Percentiles rank a stretch among this genome's conserved stretches.
Conservation (phyloP, 192 early-diverging fungal species). For the Dimargaris cristalligena region DNA sequence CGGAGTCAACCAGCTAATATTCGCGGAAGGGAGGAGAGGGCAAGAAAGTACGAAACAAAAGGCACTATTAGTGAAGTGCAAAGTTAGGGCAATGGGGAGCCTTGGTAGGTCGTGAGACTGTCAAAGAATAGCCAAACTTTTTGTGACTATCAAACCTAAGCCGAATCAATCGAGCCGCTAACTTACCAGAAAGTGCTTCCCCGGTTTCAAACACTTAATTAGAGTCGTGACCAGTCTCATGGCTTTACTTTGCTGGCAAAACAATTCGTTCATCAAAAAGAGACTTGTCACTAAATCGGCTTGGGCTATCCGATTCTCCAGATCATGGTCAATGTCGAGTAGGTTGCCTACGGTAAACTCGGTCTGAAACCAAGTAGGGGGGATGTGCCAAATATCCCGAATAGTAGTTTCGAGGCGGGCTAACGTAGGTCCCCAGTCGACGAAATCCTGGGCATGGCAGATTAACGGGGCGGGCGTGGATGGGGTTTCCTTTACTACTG, state of each 20-base stretch:
- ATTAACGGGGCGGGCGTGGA: constrained; percentile 11
- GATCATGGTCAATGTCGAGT: constrained; percentile 26
- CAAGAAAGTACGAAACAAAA: no score
- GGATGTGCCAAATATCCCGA: constrained; percentile 33
- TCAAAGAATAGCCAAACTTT: no score
- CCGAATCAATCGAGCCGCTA: no score
- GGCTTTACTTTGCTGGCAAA: constrained; percentile 55
- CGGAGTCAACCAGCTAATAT: constrained; percentile 63
- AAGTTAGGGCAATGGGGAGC: no score
- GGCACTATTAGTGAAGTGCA: no score
- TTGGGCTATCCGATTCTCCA: constrained; percentile 28
- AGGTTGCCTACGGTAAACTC: constrained; percentile 42
- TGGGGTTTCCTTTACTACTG: no score
- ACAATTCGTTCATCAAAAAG: constrained; percentile 88
- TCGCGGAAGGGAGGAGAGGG: no score
- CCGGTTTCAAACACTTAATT: constrained; percentile 40
- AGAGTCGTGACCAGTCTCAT: constrained; percentile 60
- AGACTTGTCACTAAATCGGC: constrained; percentile 67
- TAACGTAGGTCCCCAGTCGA: constrained; percentile 40
- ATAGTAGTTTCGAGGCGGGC: constrained; percentile 31
- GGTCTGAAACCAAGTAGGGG: constrained; percentile 28
- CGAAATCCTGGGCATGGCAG: constrained; percentile 37
- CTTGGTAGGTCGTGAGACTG: no score
- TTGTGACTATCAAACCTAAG: no score
- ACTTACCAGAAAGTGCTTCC: constrained; percentile 50